Base-by-base conservation (phyloP, 495 filamentous ascomycete genomes). In the Neurospora terricola region DNA sequence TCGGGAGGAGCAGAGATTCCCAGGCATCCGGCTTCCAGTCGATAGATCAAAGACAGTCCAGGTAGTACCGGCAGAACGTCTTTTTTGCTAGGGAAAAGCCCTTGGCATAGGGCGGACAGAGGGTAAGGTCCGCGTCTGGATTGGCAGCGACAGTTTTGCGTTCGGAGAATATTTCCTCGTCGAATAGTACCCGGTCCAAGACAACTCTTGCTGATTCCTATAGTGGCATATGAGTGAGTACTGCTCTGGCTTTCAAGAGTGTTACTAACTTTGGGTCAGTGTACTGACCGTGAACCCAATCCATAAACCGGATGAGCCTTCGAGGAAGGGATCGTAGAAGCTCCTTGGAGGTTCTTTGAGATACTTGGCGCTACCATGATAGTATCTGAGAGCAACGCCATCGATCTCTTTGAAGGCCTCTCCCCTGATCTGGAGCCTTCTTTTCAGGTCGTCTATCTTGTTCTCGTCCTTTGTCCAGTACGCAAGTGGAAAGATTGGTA, bases 61-160 rank as follows among this genome's bases (percentile, higher is more conserved):
- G 87, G 38, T 88, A 89, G 76, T 96, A 93, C 76, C 92, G 91
- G 4, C 94, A 87, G 93, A 93, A 97, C 0, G 91, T 82, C 82
- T 96, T 96, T 76, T 93, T 92, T 34, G 83, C 86, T 73, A 95
- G 94, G 4, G 92, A 89, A 79, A 94, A 97, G 16, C 94, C 94
- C 9, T 94, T 83, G 0, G 93, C 91, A 14, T 93, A 85, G 10
- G 84, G 81, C 8, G 85, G 84, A 72, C 82, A 85, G n/a, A 83
- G 80, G 71, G 80, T 72, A 6, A 75, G 78, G 40, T 86, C 79
- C 14, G 8, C 59, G 36, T 27, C 38, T 42, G 40, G 40, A 43
- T 76, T 36, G 30, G 81, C 75, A 30, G 74, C 78, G 27, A 80
- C 77, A 1, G 78, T 81, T 76, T 78, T 78, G 14, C 40, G 40